A percentile compares a stretch with the other conserved stretches of the same genome.
Evolutionary conservation across 805 yeast species (phyloP).

Genomic region (Metschnikowia lunata): DNA sequence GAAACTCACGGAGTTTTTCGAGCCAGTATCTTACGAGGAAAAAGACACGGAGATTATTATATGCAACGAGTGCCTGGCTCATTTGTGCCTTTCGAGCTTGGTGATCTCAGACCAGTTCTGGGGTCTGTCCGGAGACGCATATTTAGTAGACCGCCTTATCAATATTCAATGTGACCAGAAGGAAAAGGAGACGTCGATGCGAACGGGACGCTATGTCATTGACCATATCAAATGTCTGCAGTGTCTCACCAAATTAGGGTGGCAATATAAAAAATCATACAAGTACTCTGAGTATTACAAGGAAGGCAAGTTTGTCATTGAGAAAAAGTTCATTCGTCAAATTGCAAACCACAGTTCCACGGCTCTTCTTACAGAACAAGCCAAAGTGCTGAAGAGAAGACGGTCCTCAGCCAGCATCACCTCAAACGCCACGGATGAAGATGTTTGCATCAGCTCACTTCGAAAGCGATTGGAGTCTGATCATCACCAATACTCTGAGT

Average conservation of each 20-base stretch:
- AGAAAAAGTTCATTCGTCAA: slow-evolving; percentile 30
- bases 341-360: slow-evolving; percentile 35
- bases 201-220: slow-evolving; percentile 36
- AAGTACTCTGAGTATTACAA: slow-evolving; percentile 35
- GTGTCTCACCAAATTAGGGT: slow-evolving; percentile 33
- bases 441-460: neutral
- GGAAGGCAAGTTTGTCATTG: slow-evolving; percentile 44
- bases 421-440: slow-evolving; percentile 6
- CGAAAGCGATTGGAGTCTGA: slow-evolving; percentile 7
- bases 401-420: slow-evolving; percentile 17
- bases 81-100: slow-evolving; percentile 35
- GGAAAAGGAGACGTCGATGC: slow-evolving; percentile 34
- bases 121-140: slow-evolving; percentile 40
- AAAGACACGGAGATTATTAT: slow-evolving; percentile 36
- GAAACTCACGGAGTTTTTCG: slow-evolving; percentile 37
- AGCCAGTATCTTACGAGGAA: slow-evolving; percentile 31
- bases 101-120: slow-evolving; percentile 36
- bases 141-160: slow-evolving; percentile 36
- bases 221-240: slow-evolving; percentile 38
- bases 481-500: neutral
- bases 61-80: slow-evolving; percentile 39
- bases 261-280: slow-evolving; percentile 39
- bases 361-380: slow-evolving; percentile 30
- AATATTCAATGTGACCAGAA: slow-evolving; percentile 26
- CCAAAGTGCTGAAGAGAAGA: slow-evolving; percentile 23